Base-by-base conservation (phyloP, 2,329 filamentous ascomycete genomes). In the Ampelomyces quisqualis region DNA sequence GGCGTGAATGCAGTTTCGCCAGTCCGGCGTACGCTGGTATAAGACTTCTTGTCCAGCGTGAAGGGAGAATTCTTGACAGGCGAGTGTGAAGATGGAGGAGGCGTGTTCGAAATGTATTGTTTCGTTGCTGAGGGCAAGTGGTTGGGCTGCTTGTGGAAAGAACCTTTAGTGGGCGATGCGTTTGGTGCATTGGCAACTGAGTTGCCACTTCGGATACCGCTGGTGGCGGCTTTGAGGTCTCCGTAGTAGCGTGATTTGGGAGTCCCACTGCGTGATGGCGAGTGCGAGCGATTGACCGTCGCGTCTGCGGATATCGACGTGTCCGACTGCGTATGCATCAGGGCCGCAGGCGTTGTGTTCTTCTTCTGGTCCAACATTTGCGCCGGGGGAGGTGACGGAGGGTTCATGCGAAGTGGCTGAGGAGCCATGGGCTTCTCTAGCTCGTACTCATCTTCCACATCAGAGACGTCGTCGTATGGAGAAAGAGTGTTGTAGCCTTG, bases 321-420 rank as follows among this genome's bases (percentile, higher is more conserved):
- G 4, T 47, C 53, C 9, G 61, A 65, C 7, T 45, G 37, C 1
- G 55, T 62, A 13, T 57, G 50, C 29, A 59, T 44, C 7, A 63
- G 53, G 7, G 21, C 38, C 1, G 53, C 47, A 21, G 57, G 45
- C 3, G 52, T 47, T 8, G 53, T 51, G 37, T 26, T 53, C 22
- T 34, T 53, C 34, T 49, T 48, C 14, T 50, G 36, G 18, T 53
- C 28, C 31, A 48, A 47, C 14, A 39, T 47, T 30, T 48, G 47
- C 32, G 51, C 24, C 11, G 61, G 60, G 3, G 70, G 62, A 14
- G 68, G 71, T 1, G 49, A 53, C 1, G 73, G 72, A 4, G 73
- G 73, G 48, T 75, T 73, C 71, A 75, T 75, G 31, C 69, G 65
- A 5, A 76, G 62, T 2, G 73, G 73, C 42, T 70, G 64, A 10